Conservation (phyloP, 2,329 filamentous ascomycete species). For the Tricladium varicosporioides region DNA sequence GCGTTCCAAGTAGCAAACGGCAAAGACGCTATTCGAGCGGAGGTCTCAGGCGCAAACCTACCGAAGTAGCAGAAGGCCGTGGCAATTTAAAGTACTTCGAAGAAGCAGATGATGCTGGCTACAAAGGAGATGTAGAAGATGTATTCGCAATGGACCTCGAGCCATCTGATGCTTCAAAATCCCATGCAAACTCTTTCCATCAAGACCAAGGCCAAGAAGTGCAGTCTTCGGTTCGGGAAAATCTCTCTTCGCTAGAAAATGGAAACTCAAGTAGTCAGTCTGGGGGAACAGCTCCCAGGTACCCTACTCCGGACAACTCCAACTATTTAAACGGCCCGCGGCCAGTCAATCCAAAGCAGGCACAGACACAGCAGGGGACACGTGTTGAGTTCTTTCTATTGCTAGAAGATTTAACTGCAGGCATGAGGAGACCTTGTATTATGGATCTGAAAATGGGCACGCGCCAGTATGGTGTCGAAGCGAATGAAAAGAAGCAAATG, state of each 20-base stretch:
- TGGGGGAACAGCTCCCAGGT: too few species aligned
- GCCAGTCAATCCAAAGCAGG: slow-evolving; percentile 75
- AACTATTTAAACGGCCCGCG: slow-evolving; percentile 43
- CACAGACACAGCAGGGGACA: slow-evolving; percentile 58
- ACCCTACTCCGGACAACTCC: background rate
- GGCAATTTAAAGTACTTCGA: slow-evolving; percentile 90
- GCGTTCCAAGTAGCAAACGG: slow-evolving; percentile 34
- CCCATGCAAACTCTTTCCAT: background rate
- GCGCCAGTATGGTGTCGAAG: slow-evolving; percentile 92
- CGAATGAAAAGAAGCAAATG: slow-evolving; percentile 84
- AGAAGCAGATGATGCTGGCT: slow-evolving; percentile 80
- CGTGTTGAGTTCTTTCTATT: slow-evolving; percentile 91
- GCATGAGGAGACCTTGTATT: slow-evolving; percentile 95
- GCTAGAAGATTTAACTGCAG: slow-evolving; percentile 90
- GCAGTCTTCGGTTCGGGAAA: too few species aligned
- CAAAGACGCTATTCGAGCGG: slow-evolving; percentile 84
- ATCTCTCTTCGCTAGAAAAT: too few species aligned
- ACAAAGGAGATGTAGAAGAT: slow-evolving; percentile 70
- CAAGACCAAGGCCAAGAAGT: background rate
- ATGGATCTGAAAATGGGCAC: slow-evolving; percentile 99
- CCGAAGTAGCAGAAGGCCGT: slow-evolving; percentile 66
- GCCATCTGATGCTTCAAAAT: slow-evolving; percentile 13
- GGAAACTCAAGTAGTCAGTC: too few species aligned
- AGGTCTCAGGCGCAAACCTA: slow-evolving; percentile 71
- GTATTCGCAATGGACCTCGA: slow-evolving; percentile 65